Base-by-base conservation (phyloP, 352 stramenopile species). In the Globisporangium cystogenes region DNA sequence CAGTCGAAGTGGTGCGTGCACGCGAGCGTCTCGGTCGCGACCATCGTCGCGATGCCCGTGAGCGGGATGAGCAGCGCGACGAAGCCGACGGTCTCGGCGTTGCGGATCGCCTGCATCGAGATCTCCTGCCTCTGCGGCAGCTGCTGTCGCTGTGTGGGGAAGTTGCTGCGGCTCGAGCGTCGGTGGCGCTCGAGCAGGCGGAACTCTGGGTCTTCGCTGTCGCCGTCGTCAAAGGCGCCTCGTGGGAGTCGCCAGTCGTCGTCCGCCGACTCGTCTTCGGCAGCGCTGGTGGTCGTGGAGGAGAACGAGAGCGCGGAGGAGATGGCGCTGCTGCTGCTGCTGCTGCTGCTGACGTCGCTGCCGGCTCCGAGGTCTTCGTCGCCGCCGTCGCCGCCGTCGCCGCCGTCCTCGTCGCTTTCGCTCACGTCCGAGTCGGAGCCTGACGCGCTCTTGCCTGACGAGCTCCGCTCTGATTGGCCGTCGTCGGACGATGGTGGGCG, bases 1-100 rank as follows among this genome's bases (percentile, higher is more conserved):
- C 85, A 95, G 45, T 75, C 72, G 56, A 93, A 95, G 48, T 93
- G 81, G 44, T 76, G 63, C 0, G 49, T 49, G 53, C 85, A 95
- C 23, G 82, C 84, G 47, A 93, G 59, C 0, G 70, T 51, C 48
- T 91, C 83, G 14, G 83, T 93, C 15, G 59, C 26, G 14, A 88
- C 49, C 77, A 95, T 92, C 21, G 85, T 93, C 21, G 62, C 58
- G 51, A 93, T 70, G 35, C 85, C 85, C 0, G 65, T 80, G 29
- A 86, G 60, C 2, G 85, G 85, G 39, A 95, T 74, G 42, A 95
- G 58, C 52, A 83, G 74, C 41, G 78, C 82, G 31, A 90, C 41
- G 33, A 84, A 70, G 48, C 74, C 80, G 37, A 93, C 27, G 58
- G 84, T 89, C 53, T 87, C 73, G 36, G 56, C 59, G 31, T 63